phyloP scores from a whole-genome alignment of 2,329 filamentous ascomycete species.

The Pezicula radicicola region DNA sequence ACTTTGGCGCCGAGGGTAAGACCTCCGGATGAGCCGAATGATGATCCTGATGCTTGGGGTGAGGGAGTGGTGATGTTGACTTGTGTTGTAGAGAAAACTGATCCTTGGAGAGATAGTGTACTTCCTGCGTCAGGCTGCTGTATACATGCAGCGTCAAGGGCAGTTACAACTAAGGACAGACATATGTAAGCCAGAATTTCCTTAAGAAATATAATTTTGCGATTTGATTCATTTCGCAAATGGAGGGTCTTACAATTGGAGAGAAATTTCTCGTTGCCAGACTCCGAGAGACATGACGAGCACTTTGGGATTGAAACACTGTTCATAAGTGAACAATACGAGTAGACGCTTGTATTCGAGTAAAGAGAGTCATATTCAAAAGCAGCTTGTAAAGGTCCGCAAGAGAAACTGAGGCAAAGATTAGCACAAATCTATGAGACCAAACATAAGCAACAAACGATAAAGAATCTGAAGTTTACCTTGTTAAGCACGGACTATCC shows the following conservation, averaged over 20 bases:
- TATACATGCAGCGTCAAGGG: slow-evolving; percentile 53
- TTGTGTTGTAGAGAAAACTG: slow-evolving; percentile 44
- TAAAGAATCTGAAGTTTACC: slow-evolving; percentile 33
- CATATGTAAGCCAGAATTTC: slow-evolving; percentile 1
- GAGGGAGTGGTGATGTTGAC: slow-evolving; percentile 50
- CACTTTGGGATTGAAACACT: slow-evolving; percentile 40
- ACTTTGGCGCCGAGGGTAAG: slow-evolving; percentile 53
- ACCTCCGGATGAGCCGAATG: slow-evolving; percentile 30
- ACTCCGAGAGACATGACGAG: slow-evolving; percentile 41
- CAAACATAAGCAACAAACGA: background rate
- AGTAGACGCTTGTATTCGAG: slow-evolving; percentile 40
- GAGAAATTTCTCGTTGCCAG: slow-evolving; percentile 37
- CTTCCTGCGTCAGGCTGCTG: slow-evolving; percentile 46
- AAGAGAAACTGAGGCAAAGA: slow-evolving; percentile 43
- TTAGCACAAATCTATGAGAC: slow-evolving; percentile 1
- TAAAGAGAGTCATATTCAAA: slow-evolving; percentile 49
- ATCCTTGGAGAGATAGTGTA: slow-evolving; percentile 47
- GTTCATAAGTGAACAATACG: slow-evolving; percentile 52
- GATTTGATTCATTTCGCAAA: background rate
- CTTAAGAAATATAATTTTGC: slow-evolving; percentile 18
- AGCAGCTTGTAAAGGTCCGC: slow-evolving; percentile 43
- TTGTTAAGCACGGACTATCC: slow-evolving; percentile 45
- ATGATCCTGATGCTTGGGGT: slow-evolving; percentile 26
- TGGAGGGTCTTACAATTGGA: slow-evolving; percentile 46
- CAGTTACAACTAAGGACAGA: slow-evolving; percentile 39